Base-by-base conservation (phyloP, 306 rosid species). In the Oxytropis ochrocephala region DNA sequence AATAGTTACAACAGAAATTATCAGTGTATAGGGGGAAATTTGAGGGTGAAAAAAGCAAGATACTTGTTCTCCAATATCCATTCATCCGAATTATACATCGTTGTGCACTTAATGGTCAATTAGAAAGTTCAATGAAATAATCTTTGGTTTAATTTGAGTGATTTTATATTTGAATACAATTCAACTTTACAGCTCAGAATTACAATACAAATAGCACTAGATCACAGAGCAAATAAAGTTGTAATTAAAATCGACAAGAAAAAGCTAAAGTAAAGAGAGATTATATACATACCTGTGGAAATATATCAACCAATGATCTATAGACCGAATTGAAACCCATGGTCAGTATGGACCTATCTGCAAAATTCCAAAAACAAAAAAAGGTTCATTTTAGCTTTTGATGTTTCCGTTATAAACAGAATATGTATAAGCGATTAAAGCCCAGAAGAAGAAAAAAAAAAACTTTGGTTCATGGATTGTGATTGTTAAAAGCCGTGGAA, bases 261-360 rank as follows among this genome's bases (percentile, higher is more conserved):
- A 41, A 12, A 1, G 18, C 52, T 6, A 30, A n/a, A 54, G 8
- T 51, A 3, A 6, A 54, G 43, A 62, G 29, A 32, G 0, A 30
- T 1, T 11, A 48, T n/a, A 24, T 3, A 24, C 3, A 24, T 81
- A 85, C 97, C 92, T 88, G 84, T 2, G 97, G 95, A 75, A 91
- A 91, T 36, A 88, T 24, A 61, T 91, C 97, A 77, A 79, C 85
- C 79, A 91, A 86, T 33, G 82, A 51, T 16, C 42, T 56, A 60
- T 75, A 88, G 36, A 91, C 95, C 4, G 85, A 75, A 51, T 81
- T 83, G 81, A 81, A 83, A 61, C 95, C 92, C 97, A 91, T 89
- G 59, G 68, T 74, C 55, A 54, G 47, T 49, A 39, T 12, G 32
- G 10, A 64, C 44, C 55, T 62, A 72, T 54, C 89, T 83, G 85